These are phyloP conservation scores for Sarocladium oryzae DNA, from an alignment of 2,329 filamentous ascomycete species.

Conservation along the genomic window DNA sequence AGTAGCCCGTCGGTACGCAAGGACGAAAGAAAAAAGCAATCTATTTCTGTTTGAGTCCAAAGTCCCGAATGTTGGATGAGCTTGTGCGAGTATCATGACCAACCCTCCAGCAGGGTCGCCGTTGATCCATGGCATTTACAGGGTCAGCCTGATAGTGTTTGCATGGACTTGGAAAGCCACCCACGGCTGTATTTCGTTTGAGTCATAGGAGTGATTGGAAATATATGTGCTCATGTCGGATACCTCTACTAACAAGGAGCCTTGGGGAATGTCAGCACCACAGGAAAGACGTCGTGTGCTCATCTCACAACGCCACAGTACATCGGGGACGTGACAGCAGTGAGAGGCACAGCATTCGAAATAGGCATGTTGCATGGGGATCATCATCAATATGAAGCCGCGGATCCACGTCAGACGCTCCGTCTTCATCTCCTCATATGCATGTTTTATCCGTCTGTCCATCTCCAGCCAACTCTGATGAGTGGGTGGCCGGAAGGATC, in stretches of 20 bases:
- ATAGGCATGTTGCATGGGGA: not conserved
- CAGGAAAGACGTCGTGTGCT: not conserved
- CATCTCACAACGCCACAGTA: not conserved
- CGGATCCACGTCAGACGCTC: not conserved
- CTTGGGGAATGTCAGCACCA: not conserved
- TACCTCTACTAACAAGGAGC: too few species aligned
- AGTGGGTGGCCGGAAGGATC: not conserved
- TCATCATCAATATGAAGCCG: slow-evolving; percentile 2
- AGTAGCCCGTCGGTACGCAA: slow-evolving; percentile 1
- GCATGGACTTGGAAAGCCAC: not conserved
- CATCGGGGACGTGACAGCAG: not conserved
- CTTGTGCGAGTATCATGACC: not conserved
- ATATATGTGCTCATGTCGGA: too few species aligned
- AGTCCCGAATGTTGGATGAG: not conserved
- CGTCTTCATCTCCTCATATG: not conserved
- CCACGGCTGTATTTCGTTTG: too few species aligned
- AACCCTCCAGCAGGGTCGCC: too few species aligned
- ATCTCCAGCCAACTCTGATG: not conserved
- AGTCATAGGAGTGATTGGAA: too few species aligned
- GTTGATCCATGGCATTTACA: too few species aligned
- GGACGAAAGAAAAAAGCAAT: not conserved
- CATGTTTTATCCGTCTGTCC: not conserved
- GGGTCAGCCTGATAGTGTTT: not conserved
- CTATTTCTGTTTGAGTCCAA: not conserved
- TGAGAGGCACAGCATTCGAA: not conserved